Evolutionary conservation across 768 basidiomycete species (phyloP).

Genomic region (Hericium alpestre): DNA sequence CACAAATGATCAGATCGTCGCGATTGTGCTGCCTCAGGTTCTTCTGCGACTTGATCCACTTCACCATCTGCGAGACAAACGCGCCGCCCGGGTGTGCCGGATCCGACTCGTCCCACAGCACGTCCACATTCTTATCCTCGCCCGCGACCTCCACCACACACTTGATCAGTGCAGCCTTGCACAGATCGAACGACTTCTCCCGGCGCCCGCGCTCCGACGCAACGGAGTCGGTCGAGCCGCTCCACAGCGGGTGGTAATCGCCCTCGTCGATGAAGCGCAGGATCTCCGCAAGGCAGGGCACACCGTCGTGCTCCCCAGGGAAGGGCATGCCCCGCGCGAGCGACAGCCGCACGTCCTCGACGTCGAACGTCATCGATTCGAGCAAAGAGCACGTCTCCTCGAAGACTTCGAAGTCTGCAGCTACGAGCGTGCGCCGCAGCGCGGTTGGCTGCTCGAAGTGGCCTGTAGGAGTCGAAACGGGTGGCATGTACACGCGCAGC

Average conservation of each 20-base stretch:
- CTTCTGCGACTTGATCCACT: conserved; percentile 58
- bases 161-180: conserved; percentile 81
- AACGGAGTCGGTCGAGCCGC: conserved; percentile 22
- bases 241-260: conserved; percentile 59
- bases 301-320: conserved; percentile 43
- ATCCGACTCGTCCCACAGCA: conserved; percentile 63
- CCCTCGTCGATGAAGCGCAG: conserved; percentile 69
- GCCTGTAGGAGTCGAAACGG: conserved; percentile 27
- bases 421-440: conserved; percentile 36
- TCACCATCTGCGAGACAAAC: conserved; percentile 63
- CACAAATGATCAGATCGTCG: conserved; percentile 79
- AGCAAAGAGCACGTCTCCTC: conserved; percentile 68
- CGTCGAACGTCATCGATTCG: conserved; percentile 69
- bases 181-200: conserved; percentile 66
- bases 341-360: conserved; percentile 63
- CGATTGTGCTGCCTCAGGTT: conserved; percentile 29
- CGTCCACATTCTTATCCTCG: conserved; percentile 67
- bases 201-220: conserved; percentile 34
- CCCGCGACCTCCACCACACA: conserved; percentile 79
- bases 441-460: conserved; percentile 29
- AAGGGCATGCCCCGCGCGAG: conserved; percentile 57
- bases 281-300: conserved; percentile 51
- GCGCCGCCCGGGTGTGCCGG: conserved; percentile 49
- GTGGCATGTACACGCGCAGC: conserved; percentile 51
- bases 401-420: conserved; percentile 60